Conservation (phyloP, 2,329 filamentous ascomycete species). For the Macrophomina phaseolina region DNA sequence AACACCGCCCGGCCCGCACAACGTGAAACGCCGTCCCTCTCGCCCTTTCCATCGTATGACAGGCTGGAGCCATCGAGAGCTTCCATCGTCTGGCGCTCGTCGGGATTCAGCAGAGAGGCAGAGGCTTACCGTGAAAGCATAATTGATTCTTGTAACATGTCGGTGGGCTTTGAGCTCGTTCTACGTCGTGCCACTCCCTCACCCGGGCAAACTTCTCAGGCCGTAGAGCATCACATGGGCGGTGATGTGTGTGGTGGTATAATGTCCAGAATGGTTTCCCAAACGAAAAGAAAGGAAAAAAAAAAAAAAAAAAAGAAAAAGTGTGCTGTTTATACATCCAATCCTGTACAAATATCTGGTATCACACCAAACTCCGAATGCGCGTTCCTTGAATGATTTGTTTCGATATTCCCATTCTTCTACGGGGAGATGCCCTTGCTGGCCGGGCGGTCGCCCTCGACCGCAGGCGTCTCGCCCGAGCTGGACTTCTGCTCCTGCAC, state of each 20-base stretch:
- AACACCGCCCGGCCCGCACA: constrained; percentile 5
- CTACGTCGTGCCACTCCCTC: background rate
- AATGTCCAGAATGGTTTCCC: constrained; percentile 20
- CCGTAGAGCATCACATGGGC: constrained; percentile 5
- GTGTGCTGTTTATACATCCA: constrained; percentile 25
- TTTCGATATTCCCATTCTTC: background rate
- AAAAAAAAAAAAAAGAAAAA: constrained; percentile 11
- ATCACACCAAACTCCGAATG: constrained; percentile 25
- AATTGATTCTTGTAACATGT: constrained; percentile 18
- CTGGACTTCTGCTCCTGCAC: background rate
- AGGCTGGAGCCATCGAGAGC: background rate
- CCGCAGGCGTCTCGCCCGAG: constrained; percentile 1
- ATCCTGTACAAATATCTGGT: constrained; percentile 26
- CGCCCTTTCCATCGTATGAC: background rate
- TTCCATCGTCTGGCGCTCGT: background rate
- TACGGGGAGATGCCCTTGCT: constrained; percentile 26
- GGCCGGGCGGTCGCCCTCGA: constrained; percentile 9
- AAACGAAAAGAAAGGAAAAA: background rate
- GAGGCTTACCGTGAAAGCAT: constrained; percentile 15
- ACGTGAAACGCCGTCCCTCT: background rate
- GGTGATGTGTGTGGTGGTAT: constrained; percentile 13
- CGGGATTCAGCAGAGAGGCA: background rate
- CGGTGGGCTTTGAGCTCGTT: background rate
- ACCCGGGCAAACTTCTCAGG: constrained; percentile 8
- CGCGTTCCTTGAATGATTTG: constrained; percentile 14